These are phyloP conservation scores for Fusarium euwallaceae DNA, from an alignment of 2,329 filamentous ascomycete species.

Conservation along the genomic window DNA sequence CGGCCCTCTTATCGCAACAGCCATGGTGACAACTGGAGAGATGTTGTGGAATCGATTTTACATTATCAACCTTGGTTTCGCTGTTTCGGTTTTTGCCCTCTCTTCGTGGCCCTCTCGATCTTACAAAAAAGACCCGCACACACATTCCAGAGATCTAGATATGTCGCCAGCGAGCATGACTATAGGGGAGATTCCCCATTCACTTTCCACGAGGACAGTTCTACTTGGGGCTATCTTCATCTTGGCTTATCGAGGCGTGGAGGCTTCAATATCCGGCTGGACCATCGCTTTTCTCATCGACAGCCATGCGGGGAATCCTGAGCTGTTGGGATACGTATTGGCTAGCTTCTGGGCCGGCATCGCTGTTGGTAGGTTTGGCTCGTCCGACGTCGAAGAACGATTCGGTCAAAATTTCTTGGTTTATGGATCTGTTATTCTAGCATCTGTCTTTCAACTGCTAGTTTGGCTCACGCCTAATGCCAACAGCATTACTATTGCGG, in stretches of 20 bases:
- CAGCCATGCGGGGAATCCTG: too few relatives aligned
- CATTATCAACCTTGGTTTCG: background rate
- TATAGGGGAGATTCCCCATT: background rate
- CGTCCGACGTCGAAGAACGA: background rate
- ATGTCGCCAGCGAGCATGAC: rapidly evolving
- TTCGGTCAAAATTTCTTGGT: background rate
- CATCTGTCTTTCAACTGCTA: background rate
- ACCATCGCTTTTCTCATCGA: background rate
- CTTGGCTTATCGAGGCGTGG: background rate
- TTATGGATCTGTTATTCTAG: background rate
- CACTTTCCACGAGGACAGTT: background rate
- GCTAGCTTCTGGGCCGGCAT: background rate
- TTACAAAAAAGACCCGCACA: background rate
- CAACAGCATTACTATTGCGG: background rate
- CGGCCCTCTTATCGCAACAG: background rate
- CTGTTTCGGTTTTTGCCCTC: background rate
- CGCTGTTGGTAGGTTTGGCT: background rate
- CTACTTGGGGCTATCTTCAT: background rate
- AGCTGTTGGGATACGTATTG: background rate
- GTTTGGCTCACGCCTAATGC: background rate
- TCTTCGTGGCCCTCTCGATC: background rate
- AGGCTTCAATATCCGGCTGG: background rate
- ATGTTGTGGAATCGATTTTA: background rate
- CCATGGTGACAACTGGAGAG: background rate
- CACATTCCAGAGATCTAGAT: background rate